A percentile compares a stretch with the other conserved stretches of the same genome.
These are phyloP conservation scores for Kluyveromyces marxianus DNA, from an alignment of 1,139 yeast genomes.

Conservation along the genomic window DNA sequence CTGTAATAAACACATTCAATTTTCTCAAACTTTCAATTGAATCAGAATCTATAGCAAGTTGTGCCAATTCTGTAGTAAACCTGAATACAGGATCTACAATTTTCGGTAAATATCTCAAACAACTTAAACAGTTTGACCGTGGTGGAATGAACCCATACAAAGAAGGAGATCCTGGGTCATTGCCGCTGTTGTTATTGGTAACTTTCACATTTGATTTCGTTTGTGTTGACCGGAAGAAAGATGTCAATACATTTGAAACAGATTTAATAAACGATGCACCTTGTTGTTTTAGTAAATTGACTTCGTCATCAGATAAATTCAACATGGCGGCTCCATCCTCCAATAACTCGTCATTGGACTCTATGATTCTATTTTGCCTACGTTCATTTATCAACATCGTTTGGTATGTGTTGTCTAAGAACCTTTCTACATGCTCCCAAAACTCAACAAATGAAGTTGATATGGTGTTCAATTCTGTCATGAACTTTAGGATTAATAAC, in stretches of 20 bases:
- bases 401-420: conserved; percentile 40
- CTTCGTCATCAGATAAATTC: conserved; percentile 3
- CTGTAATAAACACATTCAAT: conserved; percentile 34
- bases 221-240: conserved; percentile 34
- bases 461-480: conserved; percentile 35
- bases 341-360: conserved; percentile 6
- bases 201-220: too few species aligned
- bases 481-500: conserved; percentile 40
- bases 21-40: conserved; percentile 34
- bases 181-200: conserved; percentile 3
- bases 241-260: conserved; percentile 32
- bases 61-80: conserved; percentile 39
- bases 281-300: conserved; percentile 26
- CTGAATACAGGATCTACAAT: conserved; percentile 35
- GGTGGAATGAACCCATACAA: conserved; percentile 55
- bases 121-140: conserved; percentile 49
- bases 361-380: conserved; percentile 33
- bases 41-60: conserved; percentile 35
- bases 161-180: conserved; percentile 25
- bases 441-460: conserved; percentile 34
- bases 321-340: conserved; percentile 5
- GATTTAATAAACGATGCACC: conserved; percentile 32
- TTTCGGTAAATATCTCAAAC: conserved; percentile 41
- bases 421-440: conserved; percentile 41
- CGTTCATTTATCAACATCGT: conserved; percentile 37